Base-by-base conservation (phyloP, 768 basidiomycete species). In the Naganishia antarctica region DNA sequence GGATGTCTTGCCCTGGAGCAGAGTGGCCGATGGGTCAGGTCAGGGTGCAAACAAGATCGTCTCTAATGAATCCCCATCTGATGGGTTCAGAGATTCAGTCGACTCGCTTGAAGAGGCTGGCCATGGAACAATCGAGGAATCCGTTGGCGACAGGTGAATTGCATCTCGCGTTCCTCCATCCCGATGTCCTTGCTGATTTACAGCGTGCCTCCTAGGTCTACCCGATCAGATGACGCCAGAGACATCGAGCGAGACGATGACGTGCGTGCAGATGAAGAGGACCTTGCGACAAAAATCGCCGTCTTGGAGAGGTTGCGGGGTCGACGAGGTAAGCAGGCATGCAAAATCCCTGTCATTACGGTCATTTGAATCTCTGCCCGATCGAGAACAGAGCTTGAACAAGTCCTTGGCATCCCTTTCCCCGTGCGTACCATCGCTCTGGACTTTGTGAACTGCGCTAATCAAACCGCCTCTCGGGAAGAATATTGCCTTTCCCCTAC, bases 401-500 rank as follows among this genome's bases (percentile, higher is more conserved):
- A 74, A 53, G 66, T 73, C 3, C 67, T 77, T 23, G 76, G 76
- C 32, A 48, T 71, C 9, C 72, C 76, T 1, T 77, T 71, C 43
- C 76, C 76, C 5, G 76, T 77, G 43, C 57, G 74, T 69, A 21
- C n/a, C 34, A 15, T 15, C 8, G 15, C 8, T 7, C 15, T 37
- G n/a, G n/a, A n/a, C n/a, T n/a, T n/a, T n/a, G n/a, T n/a, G n/a
- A n/a, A n/a, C n/a, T n/a, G n/a, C n/a, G n/a, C n/a, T n/a, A n/a
- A n/a, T n/a, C n/a, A n/a, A n/a, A 45, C 25, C 6, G 5, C 32
- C 18, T 0, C 31, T 15, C 26, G 6, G 26, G 15, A 66, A 75
- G 74, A 74, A 70, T 64, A 77, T 77, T 48, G 73, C 76, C 0
- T 68, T 77, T 66, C 69, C 74, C 0, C 66, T 77, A 11, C 76